Evolutionary conservation across 805 yeast species (phyloP), one percentile per base, ranked within the genome.

Genomic region (Candida namnaoensis): DNA sequence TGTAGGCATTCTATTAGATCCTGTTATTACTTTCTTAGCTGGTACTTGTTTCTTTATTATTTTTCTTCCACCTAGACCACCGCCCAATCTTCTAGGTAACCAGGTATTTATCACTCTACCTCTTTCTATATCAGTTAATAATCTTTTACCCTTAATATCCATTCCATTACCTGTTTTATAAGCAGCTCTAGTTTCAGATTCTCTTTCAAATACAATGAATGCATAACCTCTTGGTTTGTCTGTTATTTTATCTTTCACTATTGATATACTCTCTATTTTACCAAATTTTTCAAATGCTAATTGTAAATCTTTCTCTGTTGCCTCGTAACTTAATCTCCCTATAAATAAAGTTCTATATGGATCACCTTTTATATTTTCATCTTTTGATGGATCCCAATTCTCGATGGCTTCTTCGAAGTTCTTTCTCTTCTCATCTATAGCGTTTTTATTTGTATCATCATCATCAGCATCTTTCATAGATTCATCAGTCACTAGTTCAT

Each of bases 41-140:
- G 30, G 40, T 7, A 35, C 37, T 12, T 49, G 53, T 15, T 45
- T 50, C 35, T 41, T 39, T 25, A 36, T 44, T n/a, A 50, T 50
- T 36, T 47, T 57, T 42, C 93, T 68, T 1, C 96, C 96, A 5
- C 97, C 97, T n/a, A 85, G 61, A 0, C 97, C 97, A 5, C 97
- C 97, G 1, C 96, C 96, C 3, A 91, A 65, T 44, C 91, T 58
- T 50, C 83, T 57, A 1, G 95, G 93, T 42, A 69, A 72, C 83
- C 90, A 85, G 48, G 71, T 74, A 42, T 81, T 72, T 13, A 74
- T 72, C 1, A 77, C 59, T 37, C 93, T 62, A 2, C 88, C 84
- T 44, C 91, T 59, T 54, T 83, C 93, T 38, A 76, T 71, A 53
- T 85, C 95, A 1, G 81, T 84, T n/a, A 82, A 60, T 7, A 80